phyloP scores from a whole-genome alignment of 1,284 basidiomycete species.

The Grifola frondosa region DNA sequence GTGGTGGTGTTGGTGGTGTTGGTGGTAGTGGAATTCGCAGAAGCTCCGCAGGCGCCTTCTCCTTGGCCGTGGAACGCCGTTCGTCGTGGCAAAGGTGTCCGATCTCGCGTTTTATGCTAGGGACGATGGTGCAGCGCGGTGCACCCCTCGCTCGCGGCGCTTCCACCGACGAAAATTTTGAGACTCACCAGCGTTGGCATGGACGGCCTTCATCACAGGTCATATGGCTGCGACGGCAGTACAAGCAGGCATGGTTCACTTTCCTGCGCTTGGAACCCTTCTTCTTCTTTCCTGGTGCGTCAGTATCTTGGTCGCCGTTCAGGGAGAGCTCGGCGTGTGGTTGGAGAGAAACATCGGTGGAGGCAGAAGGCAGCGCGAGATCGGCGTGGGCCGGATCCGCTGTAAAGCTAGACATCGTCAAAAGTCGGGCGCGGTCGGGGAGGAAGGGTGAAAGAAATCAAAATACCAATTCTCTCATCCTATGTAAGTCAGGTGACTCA shows the following conservation, averaged over 20 bases:
- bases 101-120: conserved; percentile 88
- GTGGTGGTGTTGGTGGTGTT: conserved; percentile 35
- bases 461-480: conserved; percentile 1
- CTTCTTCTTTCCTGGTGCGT: conserved; percentile 29
- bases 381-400: conserved; percentile 36
- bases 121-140: background rate
- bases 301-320: conserved; percentile 23
- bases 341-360: conserved; percentile 18
- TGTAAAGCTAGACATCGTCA: conserved; percentile 30
- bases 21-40: too few species aligned
- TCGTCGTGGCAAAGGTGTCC: conserved; percentile 90
- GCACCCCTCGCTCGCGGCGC: conserved; percentile 6
- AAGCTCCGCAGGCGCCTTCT: conserved; percentile 41
- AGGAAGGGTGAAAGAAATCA: conserved; percentile 19
- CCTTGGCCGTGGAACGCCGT: conserved; percentile 52
- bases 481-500: too few species aligned
- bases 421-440: conserved; percentile 28
- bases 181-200: conserved; percentile 83
- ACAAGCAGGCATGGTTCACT: conserved; percentile 90
- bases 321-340: conserved; percentile 15
- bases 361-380: conserved; percentile 20
- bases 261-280: conserved; percentile 63
- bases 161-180: background rate
- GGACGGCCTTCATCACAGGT: conserved; percentile 89
- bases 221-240: conserved; percentile 93